Evolutionary conservation across 768 basidiomycete species (phyloP), one percentile per base, ranked within the genome.

Genomic region (Pholiota molesta): DNA sequence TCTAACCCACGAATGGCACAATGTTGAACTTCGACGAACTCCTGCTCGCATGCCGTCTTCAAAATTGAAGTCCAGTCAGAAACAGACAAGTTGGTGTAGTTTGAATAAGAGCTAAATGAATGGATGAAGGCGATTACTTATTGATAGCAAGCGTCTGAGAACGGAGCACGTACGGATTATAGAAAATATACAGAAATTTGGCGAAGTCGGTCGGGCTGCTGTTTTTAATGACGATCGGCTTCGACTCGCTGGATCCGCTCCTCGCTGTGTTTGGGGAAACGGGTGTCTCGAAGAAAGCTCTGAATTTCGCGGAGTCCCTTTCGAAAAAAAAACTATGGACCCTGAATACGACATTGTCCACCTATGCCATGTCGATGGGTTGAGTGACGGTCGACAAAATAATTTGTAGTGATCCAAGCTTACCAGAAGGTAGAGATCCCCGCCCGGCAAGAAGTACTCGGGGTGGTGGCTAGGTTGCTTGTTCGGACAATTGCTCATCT

Each of bases 111-210:
- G 0, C 87, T 90, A 5, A 7, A 37, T 29, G 6, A 6, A 29
- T 29, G 6, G 29, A 29, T 29, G 29, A 29, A 29, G 3, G 19
- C 39, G 21, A 33, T 29, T 26, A 45, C n/a, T n/a, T n/a, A 53
- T 21, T n/a, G 54, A 37, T 17, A 10, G n/a, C 2, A 55, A 57
- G 10, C 14, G 7, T 16, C 7, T 19, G 11, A 28, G 17, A 17
- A 31, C 1, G 29, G 1, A 37, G 14, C 2, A 23, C 84, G 58
- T 62, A 88, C 88, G 79, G 76, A 55, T 87, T 86, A 55, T 89
- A 89, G 53, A 89, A 86, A 0, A 88, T 80, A 83, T 83, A 88
- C 0, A 87, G 71, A 51, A 89, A 83, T 0, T 80, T 79, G 16
- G 80, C 77, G 57, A 88, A 86, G 19, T 87, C 85, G 5, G 76